Evolutionary conservation across 2,329 filamentous ascomycete species (phyloP), one percentile per base, ranked within the genome.

Genomic region (Trichoderma afroharzianum): DNA sequence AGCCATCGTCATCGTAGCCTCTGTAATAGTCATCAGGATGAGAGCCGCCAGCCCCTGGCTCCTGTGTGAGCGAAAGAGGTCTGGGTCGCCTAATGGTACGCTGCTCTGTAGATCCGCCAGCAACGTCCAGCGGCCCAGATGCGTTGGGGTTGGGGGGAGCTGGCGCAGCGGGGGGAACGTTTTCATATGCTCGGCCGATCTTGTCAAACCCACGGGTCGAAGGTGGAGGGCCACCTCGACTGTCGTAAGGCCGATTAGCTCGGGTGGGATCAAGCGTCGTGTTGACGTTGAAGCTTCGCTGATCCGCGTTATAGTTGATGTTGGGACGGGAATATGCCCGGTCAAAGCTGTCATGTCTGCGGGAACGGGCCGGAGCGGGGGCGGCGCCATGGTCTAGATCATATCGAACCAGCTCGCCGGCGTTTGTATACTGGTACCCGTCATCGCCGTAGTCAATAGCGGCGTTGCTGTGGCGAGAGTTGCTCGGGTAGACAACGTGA

Each of bases 191-290:
- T 71, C 87, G 83, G 75, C 88, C 88, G 74, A 93, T 88, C 80
- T 89, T 92, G 75, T 93, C 92, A 74, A 94, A 89, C 0, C 90
- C 92, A 75, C 91, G 85, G 3, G 89, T 92, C 6, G 90, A 88
- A 5, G 91, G 91, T 11, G 92, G 92, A 2, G 91, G 92, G 0
- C 87, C 85, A 36, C 86, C 79, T 28, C 81, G 77, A 55, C 74
- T 78, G 15, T 86, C 84, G 71, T 83, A 82, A 7, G 77, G 78
- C 6, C 80, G 79, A 63, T 76, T 79, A 36, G 74, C 81, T 24
- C 84, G 85, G 66, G 77, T 79, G 24, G 84, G 73, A 69, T 88
- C 87, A 28, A 78, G 75, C 72, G 76, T 79, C 4, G 84, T 84
- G 72, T 83, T 84, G 73, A 86, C 80, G 70, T 85, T 87, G 71